Conservation (phyloP, 2,329 filamentous ascomycete species). For the Fusarium subglutinans region DNA sequence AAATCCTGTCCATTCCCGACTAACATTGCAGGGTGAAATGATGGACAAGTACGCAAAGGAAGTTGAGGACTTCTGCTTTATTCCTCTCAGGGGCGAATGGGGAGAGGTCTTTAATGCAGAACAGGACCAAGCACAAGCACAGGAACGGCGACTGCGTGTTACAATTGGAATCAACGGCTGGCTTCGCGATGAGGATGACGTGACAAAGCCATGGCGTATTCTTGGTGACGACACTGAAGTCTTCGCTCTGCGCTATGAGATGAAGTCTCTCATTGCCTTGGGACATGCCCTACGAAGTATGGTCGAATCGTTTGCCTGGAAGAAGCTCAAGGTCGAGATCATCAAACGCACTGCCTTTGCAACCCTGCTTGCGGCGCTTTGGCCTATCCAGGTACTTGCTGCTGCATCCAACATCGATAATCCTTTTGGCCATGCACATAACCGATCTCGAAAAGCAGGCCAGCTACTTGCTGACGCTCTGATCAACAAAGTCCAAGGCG, state of each 20-base stretch:
- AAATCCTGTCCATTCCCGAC: background rate
- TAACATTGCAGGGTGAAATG: slow-evolving; percentile 71
- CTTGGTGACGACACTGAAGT: slow-evolving; percentile 77
- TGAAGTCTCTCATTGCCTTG: slow-evolving; percentile 78
- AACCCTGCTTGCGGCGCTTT: slow-evolving; percentile 72
- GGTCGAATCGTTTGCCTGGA: slow-evolving; percentile 79
- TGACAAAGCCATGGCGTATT: slow-evolving; percentile 81
- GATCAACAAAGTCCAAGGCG: slow-evolving; percentile 83
- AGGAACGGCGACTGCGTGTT: slow-evolving; percentile 71
- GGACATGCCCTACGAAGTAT: slow-evolving; percentile 78
- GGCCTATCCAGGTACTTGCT: slow-evolving; percentile 74
- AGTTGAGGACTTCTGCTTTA: slow-evolving; percentile 82
- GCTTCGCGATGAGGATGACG: slow-evolving; percentile 78
- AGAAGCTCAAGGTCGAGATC: slow-evolving; percentile 76
- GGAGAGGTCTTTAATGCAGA: slow-evolving; percentile 41
- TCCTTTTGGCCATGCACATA: slow-evolving; percentile 80
- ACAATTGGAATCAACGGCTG: slow-evolving; percentile 90
- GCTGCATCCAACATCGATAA: slow-evolving; percentile 79
- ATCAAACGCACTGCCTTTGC: slow-evolving; percentile 77
- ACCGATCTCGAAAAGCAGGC: slow-evolving; percentile 82
- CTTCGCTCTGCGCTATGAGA: slow-evolving; percentile 86
- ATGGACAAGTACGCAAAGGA: slow-evolving; percentile 89
- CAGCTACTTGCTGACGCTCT: slow-evolving; percentile 82
- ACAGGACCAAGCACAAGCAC: slow-evolving; percentile 32
- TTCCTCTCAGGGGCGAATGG: slow-evolving; percentile 70